Evolutionary conservation across 2,329 filamentous ascomycete genomes (phyloP), one percentile per base, ranked within the genome.

Genomic region (Colletotrichum sp.): DNA sequence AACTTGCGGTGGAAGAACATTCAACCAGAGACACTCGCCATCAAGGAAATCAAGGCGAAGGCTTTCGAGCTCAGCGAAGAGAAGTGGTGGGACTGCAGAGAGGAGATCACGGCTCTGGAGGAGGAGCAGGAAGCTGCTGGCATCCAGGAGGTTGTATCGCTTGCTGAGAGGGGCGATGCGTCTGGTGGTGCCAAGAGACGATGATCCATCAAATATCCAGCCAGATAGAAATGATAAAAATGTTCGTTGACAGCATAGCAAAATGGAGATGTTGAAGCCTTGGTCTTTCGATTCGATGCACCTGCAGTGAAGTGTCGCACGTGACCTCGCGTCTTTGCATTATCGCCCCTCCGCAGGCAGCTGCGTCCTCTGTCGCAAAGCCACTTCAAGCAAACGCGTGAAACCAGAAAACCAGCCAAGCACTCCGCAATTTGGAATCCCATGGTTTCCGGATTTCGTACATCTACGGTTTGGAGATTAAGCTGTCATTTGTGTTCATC

Each of bases 21-120:
- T 60, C 90, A 92, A 78, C 90, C 91, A 5, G 94, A 94, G 83
- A 90, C 92, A 55, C 90, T 95, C 78, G 89, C 92, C 1, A 88
- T 98, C 81, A 99, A 99, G 88, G 97, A 99, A 87, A 93, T 99
- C 81, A 96, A 98, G 84, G 94, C 96, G 81, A 93, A 92, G 82
- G 97, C 96, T 2, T 99, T 98, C 83, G 94, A 95, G 82, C 90
- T 95, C 78, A 96, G 96, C 55, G 97, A 99, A 85, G 94, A 96
- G 86, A 98, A 98, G 84, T 99, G 97, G 97, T 99, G 97, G 97
- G 97, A 98, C 88, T 96, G 94, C 82, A 91, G 97, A 80, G 97
- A 99, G 87, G 96, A 99, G 86, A 94, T 99, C 79, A 94, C 93
- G 70, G 94, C 92, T 8, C 85, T 99, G 81, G 97, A 99, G 85